Evolutionary conservation across 257 asterid species (phyloP).

Genomic region (Eucommia ulmoides): DNA sequence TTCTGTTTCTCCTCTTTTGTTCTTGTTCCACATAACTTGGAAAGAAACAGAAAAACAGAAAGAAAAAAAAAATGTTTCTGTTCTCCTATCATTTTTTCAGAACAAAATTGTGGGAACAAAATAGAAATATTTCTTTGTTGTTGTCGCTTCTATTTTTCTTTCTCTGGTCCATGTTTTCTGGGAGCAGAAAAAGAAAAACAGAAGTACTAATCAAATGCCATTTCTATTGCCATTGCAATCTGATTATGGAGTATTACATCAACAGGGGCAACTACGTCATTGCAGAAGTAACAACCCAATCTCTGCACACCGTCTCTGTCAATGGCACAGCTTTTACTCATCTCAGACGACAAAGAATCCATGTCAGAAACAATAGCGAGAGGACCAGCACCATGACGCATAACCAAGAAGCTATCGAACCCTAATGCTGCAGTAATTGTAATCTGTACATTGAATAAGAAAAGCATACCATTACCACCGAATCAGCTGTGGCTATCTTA

Average conservation of each 20-base stretch:
- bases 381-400: slow-evolving; percentile 98
- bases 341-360: slow-evolving; percentile 26
- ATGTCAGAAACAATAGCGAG: slow-evolving; percentile 10
- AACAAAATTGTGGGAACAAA: too few species aligned
- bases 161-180: too few species aligned
- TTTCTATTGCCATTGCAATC: not conserved
- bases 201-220: too few species aligned
- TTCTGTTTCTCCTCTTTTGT: too few species aligned
- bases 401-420: slow-evolving; percentile 89
- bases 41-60: too few species aligned
- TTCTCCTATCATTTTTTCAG: too few species aligned
- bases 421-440: slow-evolving; percentile 91
- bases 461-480: slow-evolving; percentile 2
- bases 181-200: too few species aligned
- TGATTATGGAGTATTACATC: slow-evolving; percentile 49
- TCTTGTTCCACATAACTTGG: too few species aligned
- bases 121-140: too few species aligned
- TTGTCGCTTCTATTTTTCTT: too few species aligned
- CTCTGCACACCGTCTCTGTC: slow-evolving; percentile 26
- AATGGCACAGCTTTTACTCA: slow-evolving; percentile 21
- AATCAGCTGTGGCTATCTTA: not conserved
- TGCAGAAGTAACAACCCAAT: slow-evolving; percentile 97
- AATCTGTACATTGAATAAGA: slow-evolving; percentile 33
- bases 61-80: too few species aligned
- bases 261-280: slow-evolving; percentile 87